Evolutionary conservation across 2,329 filamentous ascomycete genomes (phyloP).

Genomic region (Phyllosticta paracitricarpa): DNA sequence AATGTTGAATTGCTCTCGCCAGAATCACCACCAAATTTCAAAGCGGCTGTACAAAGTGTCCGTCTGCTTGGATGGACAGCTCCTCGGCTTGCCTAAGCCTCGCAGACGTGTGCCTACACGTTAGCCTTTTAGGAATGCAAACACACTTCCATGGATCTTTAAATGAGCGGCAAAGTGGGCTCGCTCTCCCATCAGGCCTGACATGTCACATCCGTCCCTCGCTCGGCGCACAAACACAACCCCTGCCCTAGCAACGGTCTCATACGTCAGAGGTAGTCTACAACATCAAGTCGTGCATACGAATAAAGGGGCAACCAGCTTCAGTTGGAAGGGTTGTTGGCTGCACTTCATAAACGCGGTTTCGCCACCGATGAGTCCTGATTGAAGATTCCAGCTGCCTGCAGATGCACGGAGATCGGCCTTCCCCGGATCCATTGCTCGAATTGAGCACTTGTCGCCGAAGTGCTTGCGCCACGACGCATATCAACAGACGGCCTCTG

Average conservation of each 20-base stretch:
- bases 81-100: neutral
- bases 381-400: neutral
- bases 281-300: neutral
- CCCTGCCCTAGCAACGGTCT: neutral
- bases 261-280: neutral
- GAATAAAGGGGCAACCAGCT: neutral
- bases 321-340: neutral
- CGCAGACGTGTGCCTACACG: neutral
- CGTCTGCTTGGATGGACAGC: neutral
- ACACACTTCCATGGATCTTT: neutral
- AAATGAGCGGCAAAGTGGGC: neutral
- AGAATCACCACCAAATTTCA: neutral
- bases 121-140: neutral
- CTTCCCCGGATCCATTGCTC: neutral
- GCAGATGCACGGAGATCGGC: neutral
- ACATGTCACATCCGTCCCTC: neutral
- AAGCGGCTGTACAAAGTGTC: neutral
- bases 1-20: neutral
- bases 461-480: neutral
- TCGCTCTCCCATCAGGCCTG: neutral
- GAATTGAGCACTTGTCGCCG: neutral
- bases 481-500: neutral
- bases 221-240: neutral
- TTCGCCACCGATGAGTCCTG: neutral
- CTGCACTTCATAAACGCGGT: neutral